These are phyloP conservation scores for Crithidia sp. DNA, from an alignment of 208 protist species.

Conservation along the genomic window DNA sequence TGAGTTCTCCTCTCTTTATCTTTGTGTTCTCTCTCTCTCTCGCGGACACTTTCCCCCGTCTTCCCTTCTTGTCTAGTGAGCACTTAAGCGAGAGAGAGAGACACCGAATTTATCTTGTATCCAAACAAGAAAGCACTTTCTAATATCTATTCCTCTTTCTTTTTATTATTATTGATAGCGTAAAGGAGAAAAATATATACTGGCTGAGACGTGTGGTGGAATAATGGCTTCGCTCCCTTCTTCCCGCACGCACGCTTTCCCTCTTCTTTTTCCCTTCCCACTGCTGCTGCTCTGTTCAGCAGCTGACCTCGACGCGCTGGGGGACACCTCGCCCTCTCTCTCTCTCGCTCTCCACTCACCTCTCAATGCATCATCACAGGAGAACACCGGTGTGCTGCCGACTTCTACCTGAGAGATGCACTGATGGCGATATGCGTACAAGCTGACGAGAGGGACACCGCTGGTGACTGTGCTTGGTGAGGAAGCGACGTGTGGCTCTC, in stretches of 20 bases:
- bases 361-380: background rate
- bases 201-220: background rate
- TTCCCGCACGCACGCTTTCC: background rate
- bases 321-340: background rate
- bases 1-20: background rate
- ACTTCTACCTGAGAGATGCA: background rate
- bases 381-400: conserved; percentile 13
- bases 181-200: background rate
- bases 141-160: background rate
- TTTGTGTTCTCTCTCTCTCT: background rate
- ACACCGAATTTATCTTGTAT: no score
- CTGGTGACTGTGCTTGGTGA: no score
- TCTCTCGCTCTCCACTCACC: background rate
- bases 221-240: background rate
- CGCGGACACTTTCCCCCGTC: background rate
- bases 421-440: background rate
- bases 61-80: background rate
- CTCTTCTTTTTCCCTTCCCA: background rate
- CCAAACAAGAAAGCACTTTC: background rate
- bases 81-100: no score
- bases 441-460: background rate
- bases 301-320: background rate
- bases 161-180: background rate
- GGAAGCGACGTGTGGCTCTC: no score
- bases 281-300: background rate